Base-by-base conservation (phyloP, 148 eudicot species). In the Spergularia marina region DNA sequence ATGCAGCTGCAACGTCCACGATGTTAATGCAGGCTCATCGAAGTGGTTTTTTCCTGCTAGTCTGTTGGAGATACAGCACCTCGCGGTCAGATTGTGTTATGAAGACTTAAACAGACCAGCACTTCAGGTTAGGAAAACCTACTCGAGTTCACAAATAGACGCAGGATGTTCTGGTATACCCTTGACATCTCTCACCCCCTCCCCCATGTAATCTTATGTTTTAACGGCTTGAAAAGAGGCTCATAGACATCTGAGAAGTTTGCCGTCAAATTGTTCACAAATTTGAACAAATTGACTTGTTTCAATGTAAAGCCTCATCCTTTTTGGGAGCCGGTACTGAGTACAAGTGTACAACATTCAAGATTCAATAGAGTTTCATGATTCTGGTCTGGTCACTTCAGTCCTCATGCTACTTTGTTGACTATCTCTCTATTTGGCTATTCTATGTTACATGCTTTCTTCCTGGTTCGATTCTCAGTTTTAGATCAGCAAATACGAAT, bases 1-100 rank as follows among this genome's bases (percentile, higher is more conserved):
- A 88, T 78, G 92, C 79, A 79, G 77, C 36, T 53, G 69, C 88
- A 82, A 61, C 61, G 36, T 36, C 16, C 53, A 66, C 62, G 7
- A 65, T 64, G 63, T 75, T 69, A 71, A 55, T 54, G 8, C 25
- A 74, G 47, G 51, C 56, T 49, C 21, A 49, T 44, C 8, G 4
- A 44, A 44, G 49, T 44, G 10, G 7, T 0, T 4, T 9, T 44
- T 6, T 44, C 9, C 10, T 30, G 23, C 47, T 49, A 49, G 73
- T 15, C 51, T 18, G 41, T 21, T 13, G 44, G 34, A 70, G 49
- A 44, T 44, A 44, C 49, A 44, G 49, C 8, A 44, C 49, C 49
- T 44, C 8, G 36, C 36, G 7, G 49, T 44, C 49, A 44, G 49
- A 44, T 6, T 44, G 49, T 44, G 44, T 44, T 44, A 9, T 44